A percentile compares a stretch with the other conserved stretches of the same genome.
Evolutionary conservation across 139 green algal genomes (phyloP).

Genomic region (Helicosporidium sp.): DNA sequence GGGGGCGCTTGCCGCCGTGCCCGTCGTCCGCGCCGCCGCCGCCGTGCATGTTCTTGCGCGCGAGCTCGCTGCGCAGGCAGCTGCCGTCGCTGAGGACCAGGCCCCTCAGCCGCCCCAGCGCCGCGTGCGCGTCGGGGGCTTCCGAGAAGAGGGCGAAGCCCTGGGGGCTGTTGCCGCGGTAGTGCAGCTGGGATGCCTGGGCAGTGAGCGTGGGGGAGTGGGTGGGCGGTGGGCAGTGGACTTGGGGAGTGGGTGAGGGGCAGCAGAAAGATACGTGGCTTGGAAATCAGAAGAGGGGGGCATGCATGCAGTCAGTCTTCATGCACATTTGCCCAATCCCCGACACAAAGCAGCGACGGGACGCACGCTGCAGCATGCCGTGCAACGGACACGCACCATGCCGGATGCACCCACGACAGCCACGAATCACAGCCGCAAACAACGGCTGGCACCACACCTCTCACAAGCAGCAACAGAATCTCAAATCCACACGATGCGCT

Average conservation of each 20-base stretch:
- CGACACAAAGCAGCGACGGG: background rate
- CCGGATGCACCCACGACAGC: too few relatives aligned
- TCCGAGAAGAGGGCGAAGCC: conserved; percentile 65
- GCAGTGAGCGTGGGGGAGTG: background rate
- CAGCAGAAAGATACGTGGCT: background rate
- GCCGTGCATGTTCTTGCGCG: conserved; percentile 58
- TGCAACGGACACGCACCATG: too few relatives aligned
- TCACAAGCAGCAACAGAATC: background rate
- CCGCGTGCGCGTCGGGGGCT: conserved; percentile 24
- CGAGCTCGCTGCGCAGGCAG: conserved; percentile 63
- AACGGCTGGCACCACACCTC: background rate
- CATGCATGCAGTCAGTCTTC: too few relatives aligned
- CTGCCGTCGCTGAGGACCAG: conserved; percentile 44
- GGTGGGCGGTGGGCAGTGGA: background rate
- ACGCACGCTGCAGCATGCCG: background rate
- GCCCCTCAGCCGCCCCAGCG: conserved; percentile 33
- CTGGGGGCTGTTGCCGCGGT: conserved; percentile 45
- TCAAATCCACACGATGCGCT: background rate
- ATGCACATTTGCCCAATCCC: too few relatives aligned
- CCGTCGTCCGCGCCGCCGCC: background rate
- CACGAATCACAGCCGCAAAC: too few relatives aligned
- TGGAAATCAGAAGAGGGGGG: background rate
- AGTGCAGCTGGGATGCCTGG: conserved; percentile 58
- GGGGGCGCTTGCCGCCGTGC: conserved; percentile 1
- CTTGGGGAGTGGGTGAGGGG: too few relatives aligned